These are phyloP conservation scores for Neodidymelliopsis sp. DNA, from an alignment of 2,329 filamentous ascomycete genomes.

Conservation along the genomic window DNA sequence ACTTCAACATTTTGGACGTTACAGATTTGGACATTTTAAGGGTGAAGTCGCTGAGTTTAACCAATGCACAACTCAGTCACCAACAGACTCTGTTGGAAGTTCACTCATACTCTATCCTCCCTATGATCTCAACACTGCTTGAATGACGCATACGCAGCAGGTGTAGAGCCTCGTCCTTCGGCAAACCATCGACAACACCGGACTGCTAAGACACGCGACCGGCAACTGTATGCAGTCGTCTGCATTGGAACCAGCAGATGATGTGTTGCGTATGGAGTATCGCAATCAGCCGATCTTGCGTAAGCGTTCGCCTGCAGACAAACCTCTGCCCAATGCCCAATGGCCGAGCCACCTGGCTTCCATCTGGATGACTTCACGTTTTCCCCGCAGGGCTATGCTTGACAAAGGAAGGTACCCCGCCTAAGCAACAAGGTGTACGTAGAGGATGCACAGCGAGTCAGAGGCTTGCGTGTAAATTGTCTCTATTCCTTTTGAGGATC, in stretches of 20 bases:
- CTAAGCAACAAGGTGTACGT: too few relatives aligned
- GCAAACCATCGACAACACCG: neutral
- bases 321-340: conserved; percentile 26
- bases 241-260: neutral
- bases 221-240: neutral
- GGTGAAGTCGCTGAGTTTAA: too few relatives aligned
- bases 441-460: too few relatives aligned
- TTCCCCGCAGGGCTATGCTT: neutral
- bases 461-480: too few relatives aligned
- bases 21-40: too few relatives aligned
- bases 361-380: neutral
- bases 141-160: neutral
- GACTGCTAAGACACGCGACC: neutral
- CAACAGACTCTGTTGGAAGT: neutral
- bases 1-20: too few relatives aligned
- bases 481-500: too few relatives aligned
- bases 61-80: neutral
- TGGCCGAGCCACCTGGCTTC: conserved; percentile 14
- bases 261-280: neutral
- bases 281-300: neutral
- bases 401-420: neutral
- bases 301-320: conserved; percentile 6
- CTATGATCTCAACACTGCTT: neutral
- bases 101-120: neutral
- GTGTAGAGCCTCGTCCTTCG: neutral